phyloP scores from a whole-genome alignment of 345 rosid species.

The Anastatica hierochuntica region DNA sequence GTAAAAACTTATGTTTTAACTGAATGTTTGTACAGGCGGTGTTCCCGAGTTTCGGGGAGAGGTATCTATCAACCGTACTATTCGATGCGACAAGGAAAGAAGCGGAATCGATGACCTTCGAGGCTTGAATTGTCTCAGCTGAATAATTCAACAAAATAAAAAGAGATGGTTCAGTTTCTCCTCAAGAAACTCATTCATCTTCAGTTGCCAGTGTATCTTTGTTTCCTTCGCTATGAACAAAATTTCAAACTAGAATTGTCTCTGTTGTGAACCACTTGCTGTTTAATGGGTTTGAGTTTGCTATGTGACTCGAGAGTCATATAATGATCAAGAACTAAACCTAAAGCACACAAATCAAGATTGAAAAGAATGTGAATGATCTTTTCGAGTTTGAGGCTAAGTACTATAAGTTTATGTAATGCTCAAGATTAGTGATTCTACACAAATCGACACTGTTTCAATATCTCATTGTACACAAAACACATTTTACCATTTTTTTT shows the following conservation, averaged over 20 bases:
- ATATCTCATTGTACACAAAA: background rate
- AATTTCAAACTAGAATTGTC: too few relatives aligned
- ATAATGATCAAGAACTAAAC: conserved; percentile 36
- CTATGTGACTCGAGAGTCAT: background rate
- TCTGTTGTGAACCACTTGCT: conserved; percentile 2
- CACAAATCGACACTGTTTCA: background rate
- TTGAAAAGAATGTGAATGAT: conserved; percentile 64
- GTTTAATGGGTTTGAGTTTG: background rate
- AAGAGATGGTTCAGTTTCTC: conserved; percentile 5
- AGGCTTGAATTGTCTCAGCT: conserved; percentile 28
- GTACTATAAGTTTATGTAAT: conserved; percentile 57
- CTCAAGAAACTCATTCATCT: background rate
- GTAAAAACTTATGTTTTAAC: background rate
- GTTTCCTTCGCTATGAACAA: too few relatives aligned
- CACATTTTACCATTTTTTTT: background rate
- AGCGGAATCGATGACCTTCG: conserved; percentile 50
- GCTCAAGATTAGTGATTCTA: conserved; percentile 31
- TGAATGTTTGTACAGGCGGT: conserved; percentile 40
- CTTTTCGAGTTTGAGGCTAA: conserved; percentile 47
- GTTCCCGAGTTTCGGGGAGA: conserved; percentile 72
- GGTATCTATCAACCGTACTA: conserved; percentile 58
- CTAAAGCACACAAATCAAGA: conserved; percentile 43
- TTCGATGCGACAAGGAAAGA: conserved; percentile 60
- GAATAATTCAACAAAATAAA: background rate
- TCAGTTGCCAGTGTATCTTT: conserved; percentile 14